Conservation (phyloP, 352 stramenopile genomes). For the Globisporangium paddicum region DNA sequence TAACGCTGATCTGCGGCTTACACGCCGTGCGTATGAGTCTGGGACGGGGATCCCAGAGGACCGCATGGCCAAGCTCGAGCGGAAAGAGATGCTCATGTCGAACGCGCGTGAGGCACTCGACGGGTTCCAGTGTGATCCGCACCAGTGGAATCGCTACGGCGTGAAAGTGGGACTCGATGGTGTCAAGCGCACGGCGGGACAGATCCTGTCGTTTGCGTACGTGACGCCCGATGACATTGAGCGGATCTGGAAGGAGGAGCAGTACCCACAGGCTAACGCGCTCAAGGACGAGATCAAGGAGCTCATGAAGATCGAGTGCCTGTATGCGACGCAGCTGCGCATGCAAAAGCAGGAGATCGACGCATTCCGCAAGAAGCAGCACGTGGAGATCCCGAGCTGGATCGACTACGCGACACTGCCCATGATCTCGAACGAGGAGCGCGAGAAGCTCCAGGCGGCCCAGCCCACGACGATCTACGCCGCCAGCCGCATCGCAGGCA, state of each 20-base stretch:
- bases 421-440: constrained; percentile 96
- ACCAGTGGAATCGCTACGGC: constrained; percentile 83
- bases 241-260: constrained; percentile 40
- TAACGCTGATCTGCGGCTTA: constrained; percentile 97
- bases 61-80: constrained; percentile 77
- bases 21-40: constrained; percentile 86
- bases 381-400: constrained; percentile 90
- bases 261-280: constrained; percentile 50
- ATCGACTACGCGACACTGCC: constrained; percentile 92
- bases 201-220: constrained; percentile 66
- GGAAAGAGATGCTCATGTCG: constrained; percentile 78
- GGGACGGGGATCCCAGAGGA: constrained; percentile 62
- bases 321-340: constrained; percentile 93
- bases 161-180: constrained; percentile 72
- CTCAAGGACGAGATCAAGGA: constrained; percentile 35
- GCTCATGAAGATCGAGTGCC: constrained; percentile 81
- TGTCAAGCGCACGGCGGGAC: constrained; percentile 72
- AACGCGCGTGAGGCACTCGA: constrained; percentile 46
- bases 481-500: constrained; percentile 92
- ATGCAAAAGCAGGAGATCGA: constrained; percentile 96
- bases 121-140: constrained; percentile 56
- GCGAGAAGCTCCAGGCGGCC: constrained; percentile 88
- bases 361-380: constrained; percentile 92
- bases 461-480: constrained; percentile 93
- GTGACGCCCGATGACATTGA: constrained; percentile 58